Base-by-base conservation (phyloP, 2,329 filamentous ascomycete species). In the Ambrosiella cleistominuta region DNA sequence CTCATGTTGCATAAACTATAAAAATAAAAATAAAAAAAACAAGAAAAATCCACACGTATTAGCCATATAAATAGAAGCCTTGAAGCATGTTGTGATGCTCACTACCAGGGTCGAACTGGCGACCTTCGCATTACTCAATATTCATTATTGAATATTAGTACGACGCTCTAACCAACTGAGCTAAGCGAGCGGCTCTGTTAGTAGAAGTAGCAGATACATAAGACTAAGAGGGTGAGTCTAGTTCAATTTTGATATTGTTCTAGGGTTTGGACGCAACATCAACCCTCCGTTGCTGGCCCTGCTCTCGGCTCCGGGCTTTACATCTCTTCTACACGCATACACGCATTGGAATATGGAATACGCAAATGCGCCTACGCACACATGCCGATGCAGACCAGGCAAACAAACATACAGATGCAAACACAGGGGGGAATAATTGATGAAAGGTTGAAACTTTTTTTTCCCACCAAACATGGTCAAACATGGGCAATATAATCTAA, bases 91-190 rank as follows among this genome's bases (percentile, higher is more conserved):
- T 53, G 13, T 42, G 38, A 15, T 58, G 56, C 56, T 58, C 56
- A 58, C 49, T 47, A 54, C 39, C 37, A 58, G 38, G 50, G 42
- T 56, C 56, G 56, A 58, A 52, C 56, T 54, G 50, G 50, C 50
- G 52, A 42, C 52, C 52, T 58, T 58, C 38, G 47, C 37, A 54
- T 53, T 54, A 54, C 56, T 58, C 47, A 38, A 54, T 40, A 54
- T 36, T 8, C 11, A 1, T n/a, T 36, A 15, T 51, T 11, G 12
- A 19, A 51, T 51, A 51, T 51, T 51, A 51, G 47, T 51, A 51
- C 47, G 47, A 51, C 47, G 47, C 47, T 51, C 47, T 51, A 51
- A 51, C 47, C 47, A 51, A 51, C 47, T 51, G 54, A 56, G 54
- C 54, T 56, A 56, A 56, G 54, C 54, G 54, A 56, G 54, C 53